Conservation (phyloP, 2,329 filamentous ascomycete genomes). For the Penicillium sp. region DNA sequence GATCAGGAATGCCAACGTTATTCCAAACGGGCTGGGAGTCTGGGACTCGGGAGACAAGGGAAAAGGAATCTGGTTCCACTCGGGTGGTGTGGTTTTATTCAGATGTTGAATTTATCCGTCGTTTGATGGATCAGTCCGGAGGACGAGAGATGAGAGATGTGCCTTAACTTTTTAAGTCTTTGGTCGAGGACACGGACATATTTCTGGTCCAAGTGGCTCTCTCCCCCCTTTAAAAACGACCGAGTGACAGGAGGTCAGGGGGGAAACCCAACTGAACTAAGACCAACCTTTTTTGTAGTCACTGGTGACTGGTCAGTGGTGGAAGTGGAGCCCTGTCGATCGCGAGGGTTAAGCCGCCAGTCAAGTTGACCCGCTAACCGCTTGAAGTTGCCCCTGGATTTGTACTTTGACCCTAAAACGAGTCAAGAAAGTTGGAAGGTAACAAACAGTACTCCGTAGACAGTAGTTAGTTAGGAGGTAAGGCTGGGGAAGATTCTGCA, state of each 20-base stretch:
- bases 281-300: slow-evolving; percentile 1
- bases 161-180: too few species aligned
- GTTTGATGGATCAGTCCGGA: background rate
- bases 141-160: background rate
- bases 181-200: background rate
- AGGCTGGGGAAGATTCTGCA: slow-evolving; percentile 12
- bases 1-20: slow-evolving; percentile 22
- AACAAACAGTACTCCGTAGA: too few species aligned
- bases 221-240: background rate
- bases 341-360: slow-evolving; percentile 17
- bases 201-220: background rate
- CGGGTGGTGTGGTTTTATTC: background rate
- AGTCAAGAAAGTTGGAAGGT: background rate
- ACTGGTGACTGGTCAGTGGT: too few species aligned
- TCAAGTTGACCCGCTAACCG: slow-evolving; percentile 15
- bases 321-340: slow-evolving; percentile 24
- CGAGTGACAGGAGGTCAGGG: background rate
- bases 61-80: slow-evolving; percentile 4
- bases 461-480: too few species aligned
- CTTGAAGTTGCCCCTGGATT: slow-evolving; percentile 15
- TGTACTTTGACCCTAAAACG: background rate
- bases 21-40: slow-evolving; percentile 24
- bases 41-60: too few species aligned
- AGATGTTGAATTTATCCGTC: background rate
- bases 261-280: too few species aligned